Conservation (phyloP, 2,329 filamentous ascomycete species). For the Camptophora hylomeconis region DNA sequence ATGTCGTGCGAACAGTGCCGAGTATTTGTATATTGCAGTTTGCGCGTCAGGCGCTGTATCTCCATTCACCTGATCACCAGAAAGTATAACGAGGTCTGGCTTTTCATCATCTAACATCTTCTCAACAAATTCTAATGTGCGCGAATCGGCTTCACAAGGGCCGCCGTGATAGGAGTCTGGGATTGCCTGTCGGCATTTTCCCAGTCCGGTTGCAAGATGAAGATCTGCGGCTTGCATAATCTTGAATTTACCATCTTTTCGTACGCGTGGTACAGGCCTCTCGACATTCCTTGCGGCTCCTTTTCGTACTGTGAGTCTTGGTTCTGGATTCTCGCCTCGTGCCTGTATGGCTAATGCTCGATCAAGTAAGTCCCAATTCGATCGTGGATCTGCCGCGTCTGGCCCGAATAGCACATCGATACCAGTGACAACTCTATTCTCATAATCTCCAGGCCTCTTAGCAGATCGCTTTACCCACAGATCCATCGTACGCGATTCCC, state of each 20-base stretch:
- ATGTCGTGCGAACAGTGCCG: conserved; percentile 68
- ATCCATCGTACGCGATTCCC: conserved; percentile 66
- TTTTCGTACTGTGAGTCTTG: conserved; percentile 65
- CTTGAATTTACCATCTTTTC: conserved; percentile 87
- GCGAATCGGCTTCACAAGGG: conserved; percentile 78
- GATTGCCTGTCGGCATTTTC: conserved; percentile 72
- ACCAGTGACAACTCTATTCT: conserved; percentile 60
- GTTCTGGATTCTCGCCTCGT: conserved; percentile 46
- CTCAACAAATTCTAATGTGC: conserved; percentile 80
- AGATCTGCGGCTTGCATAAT: conserved; percentile 94
- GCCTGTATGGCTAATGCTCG: conserved; percentile 59
- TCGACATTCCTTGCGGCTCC: conserved; percentile 48
- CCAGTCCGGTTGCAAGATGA: conserved; percentile 82
- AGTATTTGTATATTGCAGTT: conserved; percentile 87
- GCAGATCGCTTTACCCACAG: conserved; percentile 70
- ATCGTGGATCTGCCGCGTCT: conserved; percentile 79
- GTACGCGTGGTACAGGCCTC: conserved; percentile 63
- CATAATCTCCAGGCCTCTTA: conserved; percentile 62
- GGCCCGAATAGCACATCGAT: conserved; percentile 81
- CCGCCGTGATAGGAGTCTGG: conserved; percentile 59
- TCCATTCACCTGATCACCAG: conserved; percentile 90
- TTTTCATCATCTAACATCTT: conserved; percentile 81
- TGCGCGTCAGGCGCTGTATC: conserved; percentile 85
- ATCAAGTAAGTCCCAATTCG: conserved; percentile 69
- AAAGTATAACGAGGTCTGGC: conserved; percentile 81